Evolutionary conservation across 805 yeast genomes (phyloP).

Genomic region (Ogataea trehalophila): DNA sequence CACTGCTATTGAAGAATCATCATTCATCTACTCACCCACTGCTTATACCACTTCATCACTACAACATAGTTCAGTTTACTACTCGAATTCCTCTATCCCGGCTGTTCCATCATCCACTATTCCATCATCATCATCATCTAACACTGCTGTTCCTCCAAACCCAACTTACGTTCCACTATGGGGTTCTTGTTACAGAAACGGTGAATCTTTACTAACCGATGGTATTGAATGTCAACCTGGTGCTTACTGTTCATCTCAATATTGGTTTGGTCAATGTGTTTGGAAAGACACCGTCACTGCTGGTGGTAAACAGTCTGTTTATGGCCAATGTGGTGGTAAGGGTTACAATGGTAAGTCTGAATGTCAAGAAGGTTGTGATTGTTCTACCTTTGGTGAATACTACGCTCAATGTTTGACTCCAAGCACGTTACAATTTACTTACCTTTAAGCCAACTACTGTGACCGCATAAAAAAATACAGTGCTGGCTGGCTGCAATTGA

Average conservation of each 20-base stretch:
- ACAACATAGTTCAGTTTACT: neutral
- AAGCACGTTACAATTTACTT: conserved; percentile 2
- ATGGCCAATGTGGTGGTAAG: conserved; percentile 11
- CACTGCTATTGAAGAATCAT: too few relatives aligned
- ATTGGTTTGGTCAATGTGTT: conserved; percentile 9
- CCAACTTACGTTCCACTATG: conserved; percentile 4
- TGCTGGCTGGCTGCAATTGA: neutral
- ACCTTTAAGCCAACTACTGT: neutral
- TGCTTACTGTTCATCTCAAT: conserved; percentile 4
- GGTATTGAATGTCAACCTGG: conserved; percentile 7
- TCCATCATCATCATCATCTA: neutral
- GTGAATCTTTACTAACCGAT: neutral
- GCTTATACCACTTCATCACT: too few relatives aligned
- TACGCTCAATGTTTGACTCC: conserved; percentile 10
- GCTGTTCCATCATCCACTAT: neutral
- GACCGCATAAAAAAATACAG: neutral
- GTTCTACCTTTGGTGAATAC: conserved; percentile 4
- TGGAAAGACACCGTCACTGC: conserved; percentile 1
- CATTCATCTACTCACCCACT: neutral
- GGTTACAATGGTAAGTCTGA: conserved; percentile 1
- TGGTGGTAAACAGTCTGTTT: neutral
- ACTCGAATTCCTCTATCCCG: neutral
- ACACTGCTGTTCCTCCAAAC: neutral
- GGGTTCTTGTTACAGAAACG: conserved; percentile 7
- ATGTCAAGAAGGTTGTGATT: conserved; percentile 6